Conservation (phyloP, 306 rosid species). For the Prosopis cineraria region DNA sequence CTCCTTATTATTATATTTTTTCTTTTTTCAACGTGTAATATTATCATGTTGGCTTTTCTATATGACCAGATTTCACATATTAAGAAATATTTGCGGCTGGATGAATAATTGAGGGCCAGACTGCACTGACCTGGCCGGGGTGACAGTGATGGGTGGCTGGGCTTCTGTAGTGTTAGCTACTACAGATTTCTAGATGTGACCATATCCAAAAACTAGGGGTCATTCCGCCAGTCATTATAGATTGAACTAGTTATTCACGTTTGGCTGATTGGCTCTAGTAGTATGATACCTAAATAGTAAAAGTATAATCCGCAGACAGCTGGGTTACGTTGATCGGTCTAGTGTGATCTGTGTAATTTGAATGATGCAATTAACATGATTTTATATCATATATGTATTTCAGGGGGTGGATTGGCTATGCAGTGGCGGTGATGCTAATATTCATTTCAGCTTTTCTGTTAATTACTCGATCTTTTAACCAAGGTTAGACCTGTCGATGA, state of each 20-base stretch:
- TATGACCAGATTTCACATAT: not conserved
- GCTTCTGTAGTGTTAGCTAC: not conserved
- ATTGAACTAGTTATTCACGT: not conserved
- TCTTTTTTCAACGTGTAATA: not conserved
- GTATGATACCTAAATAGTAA: not conserved
- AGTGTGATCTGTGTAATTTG: not conserved
- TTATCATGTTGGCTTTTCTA: not conserved
- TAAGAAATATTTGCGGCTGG: not conserved
- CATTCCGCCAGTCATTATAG: not conserved
- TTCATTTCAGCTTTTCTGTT: constrained; percentile 69
- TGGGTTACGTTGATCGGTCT: not conserved
- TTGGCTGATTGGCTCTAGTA: not conserved
- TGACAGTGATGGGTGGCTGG: not conserved
- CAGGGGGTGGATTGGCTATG: constrained; percentile 90
- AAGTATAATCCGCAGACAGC: not conserved
- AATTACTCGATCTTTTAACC: constrained; percentile 53
- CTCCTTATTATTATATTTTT: not conserved
- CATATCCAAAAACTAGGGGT: not conserved
- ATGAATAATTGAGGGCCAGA: not conserved
- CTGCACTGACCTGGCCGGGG: not conserved
- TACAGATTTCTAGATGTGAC: not conserved
- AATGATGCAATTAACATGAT: not conserved
- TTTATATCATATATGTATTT: constrained; percentile 26
- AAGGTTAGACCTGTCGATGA: constrained; percentile 55
- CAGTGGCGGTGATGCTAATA: constrained; percentile 51